Evolutionary conservation across 106 monocot genomes (phyloP), one percentile per base, ranked within the genome.

Genomic region (Hemerocallis citrina): DNA sequence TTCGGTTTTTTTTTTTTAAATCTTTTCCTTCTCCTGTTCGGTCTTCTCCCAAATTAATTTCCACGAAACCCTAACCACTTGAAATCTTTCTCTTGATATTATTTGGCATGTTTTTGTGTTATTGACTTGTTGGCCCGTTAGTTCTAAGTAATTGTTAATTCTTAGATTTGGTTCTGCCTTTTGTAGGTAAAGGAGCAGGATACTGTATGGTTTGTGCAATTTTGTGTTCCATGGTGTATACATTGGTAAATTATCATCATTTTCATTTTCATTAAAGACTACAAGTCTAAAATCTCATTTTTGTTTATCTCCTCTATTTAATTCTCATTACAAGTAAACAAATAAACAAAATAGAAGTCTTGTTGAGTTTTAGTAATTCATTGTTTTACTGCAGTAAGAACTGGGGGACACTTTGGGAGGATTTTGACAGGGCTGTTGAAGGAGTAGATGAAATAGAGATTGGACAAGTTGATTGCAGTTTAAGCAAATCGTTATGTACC

Each of bases 221-320:
- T 98, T 51, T 98, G 98, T 59, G 98, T 98, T 51, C 98, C 98
- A 4, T 98, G 91, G 98, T 98, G 98, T 75, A 98, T 92, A 73
- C 64, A 92, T 58, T 98, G 98, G 98, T 88, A 73, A 77, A 32
- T 66, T 21, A 42, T 64, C 16, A 9, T 59, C 23, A 22, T 9
- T 32, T 32, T 51, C 44, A 1, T 2, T 29, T 32, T 19, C 8
- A 6, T 34, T 10, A 32, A 25, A 19, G 13, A 17, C 9, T 21
- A n/a, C n/a, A n/a, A n/a, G n/a, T n/a, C n/a, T 21, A 12, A 14
- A 5, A 17, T 39, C 32, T 57, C 0, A 5, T 17, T 14, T 52
- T 54, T 25, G 24, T 57, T 38, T 60, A 3, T 0, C 24, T 21
- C 23, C 59, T 31, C 11, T 60, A 14, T 32, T 23, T 32, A 28